These are phyloP conservation scores for Colletotrichum sp. DNA, from an alignment of 2,329 filamentous ascomycete genomes.

Conservation along the genomic window DNA sequence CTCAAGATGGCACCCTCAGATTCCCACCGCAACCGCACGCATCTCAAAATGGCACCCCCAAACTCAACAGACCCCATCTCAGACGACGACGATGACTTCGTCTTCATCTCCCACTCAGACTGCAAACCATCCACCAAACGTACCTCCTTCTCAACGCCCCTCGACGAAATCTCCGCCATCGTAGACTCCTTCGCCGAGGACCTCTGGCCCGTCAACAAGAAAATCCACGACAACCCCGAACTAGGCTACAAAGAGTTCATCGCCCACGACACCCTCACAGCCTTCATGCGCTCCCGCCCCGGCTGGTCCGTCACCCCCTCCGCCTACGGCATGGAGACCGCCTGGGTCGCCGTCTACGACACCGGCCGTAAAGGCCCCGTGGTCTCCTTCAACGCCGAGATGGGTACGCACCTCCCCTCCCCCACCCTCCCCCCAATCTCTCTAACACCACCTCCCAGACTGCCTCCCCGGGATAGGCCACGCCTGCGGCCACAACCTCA, in stretches of 20 bases:
- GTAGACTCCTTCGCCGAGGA: conserved; percentile 1
- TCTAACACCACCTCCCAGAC: conserved; percentile 36
- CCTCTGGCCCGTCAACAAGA: conserved; percentile 21
- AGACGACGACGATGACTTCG: conserved; percentile 3
- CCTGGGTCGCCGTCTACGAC: conserved; percentile 56
- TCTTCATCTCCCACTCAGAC: conserved; percentile 12
- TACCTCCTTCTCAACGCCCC: not conserved
- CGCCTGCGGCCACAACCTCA: conserved; percentile 61
- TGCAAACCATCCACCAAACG: not conserved
- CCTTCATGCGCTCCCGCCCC: conserved; percentile 45
- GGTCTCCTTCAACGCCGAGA: conserved; percentile 52
- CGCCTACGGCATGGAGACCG: conserved; percentile 56
- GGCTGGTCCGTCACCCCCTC: conserved; percentile 57
- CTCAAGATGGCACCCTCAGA: not conserved
- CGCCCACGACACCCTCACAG: conserved; percentile 47
- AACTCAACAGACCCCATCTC: not conserved
- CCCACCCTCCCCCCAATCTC: too few relatives aligned
- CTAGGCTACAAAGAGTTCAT: conserved; percentile 31
- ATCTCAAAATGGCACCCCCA: not conserved
- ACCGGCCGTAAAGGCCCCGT: conserved; percentile 50
- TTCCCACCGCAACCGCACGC: not conserved
- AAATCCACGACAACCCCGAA: conserved; percentile 31
- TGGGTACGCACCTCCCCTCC: conserved; percentile 34
- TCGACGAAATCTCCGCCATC: conserved; percentile 12
- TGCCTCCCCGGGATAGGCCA: conserved; percentile 56